These are phyloP conservation scores for Scortechinia acanthostroma DNA, from an alignment of 2,329 filamentous ascomycete genomes.

Conservation along the genomic window DNA sequence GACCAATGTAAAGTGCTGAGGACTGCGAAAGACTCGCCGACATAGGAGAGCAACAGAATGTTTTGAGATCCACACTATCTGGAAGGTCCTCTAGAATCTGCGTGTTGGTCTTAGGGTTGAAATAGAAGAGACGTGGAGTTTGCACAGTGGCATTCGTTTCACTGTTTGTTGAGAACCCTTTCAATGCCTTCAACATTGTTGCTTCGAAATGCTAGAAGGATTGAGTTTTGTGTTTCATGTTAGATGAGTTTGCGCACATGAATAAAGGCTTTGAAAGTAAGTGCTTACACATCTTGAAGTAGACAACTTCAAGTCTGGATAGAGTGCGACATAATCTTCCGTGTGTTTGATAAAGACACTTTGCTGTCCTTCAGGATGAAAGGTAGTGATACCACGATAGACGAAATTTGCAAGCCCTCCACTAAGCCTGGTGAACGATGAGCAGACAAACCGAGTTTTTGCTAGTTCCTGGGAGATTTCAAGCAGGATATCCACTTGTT, in stretches of 20 bases:
- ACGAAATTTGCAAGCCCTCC: conserved; percentile 52
- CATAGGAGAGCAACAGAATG: too few species aligned
- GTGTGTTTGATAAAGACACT: conserved; percentile 49
- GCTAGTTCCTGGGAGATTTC: too few species aligned
- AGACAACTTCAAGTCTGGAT: conserved; percentile 34
- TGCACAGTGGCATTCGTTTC: conserved; percentile 25
- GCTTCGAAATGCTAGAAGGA: too few species aligned
- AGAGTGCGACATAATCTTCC: conserved; percentile 38
- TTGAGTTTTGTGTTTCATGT: not conserved
- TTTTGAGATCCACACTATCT: conserved; percentile 38
- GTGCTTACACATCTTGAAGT: conserved; percentile 38
- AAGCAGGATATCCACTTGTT: too few species aligned
- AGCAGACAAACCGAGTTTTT: conserved; percentile 33
- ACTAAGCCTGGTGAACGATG: conserved; percentile 32
- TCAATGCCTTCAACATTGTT: not conserved
- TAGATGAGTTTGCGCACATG: conserved; percentile 5
- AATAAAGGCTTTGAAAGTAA: too few species aligned
- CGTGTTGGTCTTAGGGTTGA: conserved; percentile 33
- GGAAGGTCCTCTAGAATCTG: conserved; percentile 46
- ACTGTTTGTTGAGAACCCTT: not conserved
- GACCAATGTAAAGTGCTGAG: conserved; percentile 31
- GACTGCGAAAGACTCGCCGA: too few species aligned
- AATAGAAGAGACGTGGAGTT: conserved; percentile 38
- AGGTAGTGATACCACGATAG: conserved; percentile 38
- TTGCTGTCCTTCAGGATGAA: conserved; percentile 32